A percentile compares a stretch with the other conserved stretches of the same genome.
Conservation (phyloP, 83 land plant species). For the Thuja plicata region DNA sequence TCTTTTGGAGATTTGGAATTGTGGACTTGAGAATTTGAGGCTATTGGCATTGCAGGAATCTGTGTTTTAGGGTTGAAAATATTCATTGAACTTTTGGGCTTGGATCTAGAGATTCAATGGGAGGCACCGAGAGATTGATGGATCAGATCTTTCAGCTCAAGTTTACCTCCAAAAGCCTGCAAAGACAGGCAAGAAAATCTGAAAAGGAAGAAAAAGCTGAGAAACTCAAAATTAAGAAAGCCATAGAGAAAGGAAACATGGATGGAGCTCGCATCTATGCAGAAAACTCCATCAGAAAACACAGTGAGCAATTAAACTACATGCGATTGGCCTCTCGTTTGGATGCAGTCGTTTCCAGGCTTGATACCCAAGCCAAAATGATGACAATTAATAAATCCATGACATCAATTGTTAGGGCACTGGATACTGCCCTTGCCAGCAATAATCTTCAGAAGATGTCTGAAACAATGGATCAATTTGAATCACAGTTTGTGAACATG, state of each 20-base stretch:
- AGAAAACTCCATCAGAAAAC: conserved; percentile 85
- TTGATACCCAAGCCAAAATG: conserved; percentile 87
- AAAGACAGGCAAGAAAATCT: conserved; percentile 79
- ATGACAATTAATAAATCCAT: conserved; percentile 64
- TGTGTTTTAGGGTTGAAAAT: neutral
- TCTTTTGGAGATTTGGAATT: neutral
- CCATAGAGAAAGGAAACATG: conserved; percentile 94
- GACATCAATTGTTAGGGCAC: conserved; percentile 63
- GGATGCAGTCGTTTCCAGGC: conserved; percentile 85
- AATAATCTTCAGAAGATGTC: conserved; percentile 78
- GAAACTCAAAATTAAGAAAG: conserved; percentile 89
- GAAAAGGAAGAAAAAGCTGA: conserved; percentile 88
- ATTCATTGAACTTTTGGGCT: neutral
- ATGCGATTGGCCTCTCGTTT: conserved; percentile 83
- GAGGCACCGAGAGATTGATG: conserved; percentile 74
- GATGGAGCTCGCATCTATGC: conserved; percentile 93
- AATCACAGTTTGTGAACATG: conserved; percentile 83
- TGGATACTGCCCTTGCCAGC: conserved; percentile 60
- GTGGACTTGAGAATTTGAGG: neutral
- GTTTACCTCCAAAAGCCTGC: conserved; percentile 75
- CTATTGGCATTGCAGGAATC: neutral
- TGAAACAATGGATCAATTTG: conserved; percentile 85
- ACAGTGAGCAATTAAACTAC: conserved; percentile 87
- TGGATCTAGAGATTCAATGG: conserved; percentile 33
- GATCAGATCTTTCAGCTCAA: conserved; percentile 88